Conservation (phyloP, 73 alveolate species). For the Paramecium pentaurelia region DNA sequence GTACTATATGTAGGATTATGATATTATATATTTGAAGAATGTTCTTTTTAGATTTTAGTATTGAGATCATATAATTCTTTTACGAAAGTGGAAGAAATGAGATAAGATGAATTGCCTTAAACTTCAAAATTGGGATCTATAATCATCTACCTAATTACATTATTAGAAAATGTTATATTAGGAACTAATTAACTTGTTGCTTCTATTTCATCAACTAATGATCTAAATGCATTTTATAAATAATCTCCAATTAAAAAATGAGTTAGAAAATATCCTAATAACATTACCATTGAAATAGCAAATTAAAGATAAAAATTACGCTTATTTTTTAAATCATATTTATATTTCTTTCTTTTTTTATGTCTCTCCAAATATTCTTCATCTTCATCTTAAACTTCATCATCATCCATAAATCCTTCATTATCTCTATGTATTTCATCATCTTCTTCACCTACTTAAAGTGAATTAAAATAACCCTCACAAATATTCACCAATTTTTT, state of each 20-base stretch:
- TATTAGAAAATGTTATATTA: neutral
- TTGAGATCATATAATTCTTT: slow-evolving; percentile 1
- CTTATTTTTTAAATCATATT: neutral
- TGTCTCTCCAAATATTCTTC: slow-evolving; percentile 14
- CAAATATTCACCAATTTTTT: neutral
- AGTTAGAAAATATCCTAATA: neutral
- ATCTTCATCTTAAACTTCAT: neutral
- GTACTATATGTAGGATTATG: neutral
- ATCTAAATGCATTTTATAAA: neutral
- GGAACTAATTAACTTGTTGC: neutral
- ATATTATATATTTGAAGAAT: neutral
- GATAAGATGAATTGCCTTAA: neutral
- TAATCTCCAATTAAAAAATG: slow-evolving; percentile 6
- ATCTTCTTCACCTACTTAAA: slow-evolving; percentile 12
- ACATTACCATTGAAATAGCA: neutral
- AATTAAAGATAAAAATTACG: slow-evolving; percentile 1
- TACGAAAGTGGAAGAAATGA: neutral
- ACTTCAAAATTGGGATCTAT: neutral
- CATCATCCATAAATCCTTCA: slow-evolving; percentile 2
- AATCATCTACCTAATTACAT: neutral
- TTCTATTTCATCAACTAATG: neutral
- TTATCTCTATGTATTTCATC: slow-evolving; percentile 12
- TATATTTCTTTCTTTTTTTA: slow-evolving; percentile 10
- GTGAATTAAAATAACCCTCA: neutral
- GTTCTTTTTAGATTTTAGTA: slow-evolving; percentile 16